A percentile compares a stretch with the other conserved stretches of the same genome.
Evolutionary conservation across 225 moss, liverwort and hornwort species (phyloP).

Genomic region (Polytrichum formosum): DNA sequence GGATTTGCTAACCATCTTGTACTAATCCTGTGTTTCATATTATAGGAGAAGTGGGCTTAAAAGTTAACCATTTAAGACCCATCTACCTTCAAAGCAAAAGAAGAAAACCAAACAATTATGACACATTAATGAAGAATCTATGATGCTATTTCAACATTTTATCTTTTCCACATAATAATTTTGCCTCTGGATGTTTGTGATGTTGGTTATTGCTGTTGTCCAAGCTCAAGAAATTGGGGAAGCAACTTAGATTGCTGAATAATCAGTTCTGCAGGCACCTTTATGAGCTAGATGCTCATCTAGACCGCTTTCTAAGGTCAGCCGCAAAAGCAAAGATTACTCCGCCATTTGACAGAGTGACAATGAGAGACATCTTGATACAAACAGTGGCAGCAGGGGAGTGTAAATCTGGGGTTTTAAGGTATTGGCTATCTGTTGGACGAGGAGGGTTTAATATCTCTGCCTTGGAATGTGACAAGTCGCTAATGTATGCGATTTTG

Average conservation of each 20-base stretch:
- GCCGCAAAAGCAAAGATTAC: conserved; percentile 73
- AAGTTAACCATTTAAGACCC: too few relatives aligned
- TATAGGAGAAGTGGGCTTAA: too few relatives aligned
- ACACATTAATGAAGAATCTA: too few relatives aligned
- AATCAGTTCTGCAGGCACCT: conserved; percentile 47
- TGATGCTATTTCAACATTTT: too few relatives aligned
- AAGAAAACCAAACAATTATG: too few relatives aligned
- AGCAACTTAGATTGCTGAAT: neutral
- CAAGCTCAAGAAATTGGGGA: too few relatives aligned
- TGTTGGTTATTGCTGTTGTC: too few relatives aligned
- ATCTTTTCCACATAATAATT: too few relatives aligned
- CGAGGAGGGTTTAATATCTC: conserved; percentile 75
- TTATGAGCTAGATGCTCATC: conserved; percentile 89
- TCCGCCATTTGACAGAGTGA: conserved; percentile 63
- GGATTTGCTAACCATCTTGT: too few relatives aligned
- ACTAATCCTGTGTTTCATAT: too few relatives aligned
- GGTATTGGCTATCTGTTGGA: conserved; percentile 89
- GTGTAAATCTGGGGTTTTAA: conserved; percentile 58
- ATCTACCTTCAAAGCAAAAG: too few relatives aligned
- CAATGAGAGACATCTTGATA: conserved; percentile 70
- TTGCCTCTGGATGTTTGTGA: too few relatives aligned
- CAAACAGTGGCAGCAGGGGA: conserved; percentile 75
- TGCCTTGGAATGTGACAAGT: conserved; percentile 50
- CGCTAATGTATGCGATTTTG: conserved; percentile 63
- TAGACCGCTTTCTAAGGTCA: conserved; percentile 81